Base-by-base conservation (phyloP, 495 filamentous ascomycete genomes). In the Podospora sp. region DNA sequence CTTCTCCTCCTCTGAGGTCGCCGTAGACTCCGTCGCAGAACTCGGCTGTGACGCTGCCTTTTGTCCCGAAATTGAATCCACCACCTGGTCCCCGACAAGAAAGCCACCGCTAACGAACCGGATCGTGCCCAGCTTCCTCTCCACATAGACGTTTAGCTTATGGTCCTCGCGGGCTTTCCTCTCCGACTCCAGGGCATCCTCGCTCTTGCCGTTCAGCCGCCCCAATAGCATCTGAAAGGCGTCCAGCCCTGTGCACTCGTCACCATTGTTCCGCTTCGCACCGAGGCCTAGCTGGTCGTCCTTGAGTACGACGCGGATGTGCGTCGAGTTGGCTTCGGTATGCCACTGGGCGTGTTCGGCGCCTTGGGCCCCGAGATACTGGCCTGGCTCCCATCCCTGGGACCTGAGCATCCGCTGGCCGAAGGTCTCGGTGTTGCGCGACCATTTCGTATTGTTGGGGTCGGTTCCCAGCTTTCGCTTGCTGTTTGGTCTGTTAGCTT, bases 381-480 rank as follows among this genome's bases (percentile, higher is more conserved):
- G 82, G 25, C 94, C 94, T 0, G 94, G 94, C 53, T 86, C 86
- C 94, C 94, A 99, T 56, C 94, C 94, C 72, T 97, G 93, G 1
- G 88, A 82, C 62, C 89, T 87, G 68, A 99, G 87, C 63, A 97
- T 91, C 70, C 85, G 88, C 75, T 97, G 93, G 70, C 94, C 94
- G 73, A 92, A 97, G 58, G 87, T 86, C 55, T 85, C 82, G 67
- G 91, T 93, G 71, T 92, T 90, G 67, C 88, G 89, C 56, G 90
- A 86, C 94, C 94, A 99, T 80, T 86, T 86, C 29, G 91, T 96
- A 75, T 97, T 97, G 76, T 97, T 96, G 16, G 94, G 94, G 80
- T 99, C 94, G 72, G 89, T 80, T 57, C 91, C 90, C 60, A 97
- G 85, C 77, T 94, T 97, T 36, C 84, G 86, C 71, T 87, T 91